Percentiles rank a stretch among this genome's conserved stretches.
These are phyloP conservation scores for Geum urbanum DNA, from an alignment of 306 rosid genomes.

Conservation along the genomic window DNA sequence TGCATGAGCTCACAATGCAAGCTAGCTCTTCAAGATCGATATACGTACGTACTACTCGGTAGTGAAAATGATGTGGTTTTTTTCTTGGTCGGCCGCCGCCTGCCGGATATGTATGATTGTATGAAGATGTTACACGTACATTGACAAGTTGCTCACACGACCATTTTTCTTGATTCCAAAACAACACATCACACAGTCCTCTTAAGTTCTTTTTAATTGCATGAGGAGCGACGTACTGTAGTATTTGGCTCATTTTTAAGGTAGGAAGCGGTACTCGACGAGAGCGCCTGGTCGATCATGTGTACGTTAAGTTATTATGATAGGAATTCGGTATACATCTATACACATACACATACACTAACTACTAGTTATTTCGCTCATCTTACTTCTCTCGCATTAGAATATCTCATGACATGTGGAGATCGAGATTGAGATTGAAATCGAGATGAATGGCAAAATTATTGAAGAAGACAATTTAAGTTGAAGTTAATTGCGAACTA, in stretches of 20 bases:
- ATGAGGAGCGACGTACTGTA: too few relatives aligned
- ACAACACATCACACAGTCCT: not conserved
- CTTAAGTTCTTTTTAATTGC: too few relatives aligned
- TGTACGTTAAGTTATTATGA: too few relatives aligned
- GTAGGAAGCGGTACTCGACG: too few relatives aligned
- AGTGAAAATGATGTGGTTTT: not conserved
- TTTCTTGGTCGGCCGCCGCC: not conserved
- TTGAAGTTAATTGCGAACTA: conserved; percentile 25
- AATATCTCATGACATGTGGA: conserved; percentile 42
- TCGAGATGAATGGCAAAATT: conserved; percentile 32
- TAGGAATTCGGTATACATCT: too few relatives aligned
- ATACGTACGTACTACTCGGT: not conserved
- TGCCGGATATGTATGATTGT: not conserved
- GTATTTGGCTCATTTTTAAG: too few relatives aligned
- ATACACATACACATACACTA: too few relatives aligned
- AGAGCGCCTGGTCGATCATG: too few relatives aligned
- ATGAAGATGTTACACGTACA: not conserved
- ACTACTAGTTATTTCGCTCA: too few relatives aligned
- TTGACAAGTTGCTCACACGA: not conserved
- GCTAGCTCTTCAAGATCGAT: not conserved
- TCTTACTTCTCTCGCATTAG: conserved; percentile 21
- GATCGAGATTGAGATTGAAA: not conserved
- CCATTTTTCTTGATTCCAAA: not conserved
- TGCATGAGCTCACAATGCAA: not conserved
- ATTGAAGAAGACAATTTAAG: conserved; percentile 45